Evolutionary conservation across 2,329 filamentous ascomycete species (phyloP).

Genomic region (Blumeria graminis): DNA sequence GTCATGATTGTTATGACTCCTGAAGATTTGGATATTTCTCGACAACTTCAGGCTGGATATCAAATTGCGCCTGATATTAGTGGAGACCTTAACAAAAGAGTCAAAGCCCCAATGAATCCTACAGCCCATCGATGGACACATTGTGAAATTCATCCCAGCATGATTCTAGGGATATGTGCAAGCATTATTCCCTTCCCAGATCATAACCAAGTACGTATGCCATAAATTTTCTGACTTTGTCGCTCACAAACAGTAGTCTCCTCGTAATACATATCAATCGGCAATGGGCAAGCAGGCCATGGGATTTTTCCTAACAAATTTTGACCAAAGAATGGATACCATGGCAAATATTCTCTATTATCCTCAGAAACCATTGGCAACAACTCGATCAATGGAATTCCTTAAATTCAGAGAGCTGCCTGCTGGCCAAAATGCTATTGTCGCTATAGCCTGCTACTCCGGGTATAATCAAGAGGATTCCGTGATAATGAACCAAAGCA

Average conservation of each 20-base stretch:
- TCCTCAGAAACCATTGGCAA: slow-evolving; percentile 88
- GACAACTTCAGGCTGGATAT: slow-evolving; percentile 42
- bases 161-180: slow-evolving; percentile 95
- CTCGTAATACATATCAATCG: slow-evolving; percentile 96
- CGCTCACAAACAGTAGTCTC: slow-evolving; percentile 36
- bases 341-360: slow-evolving; percentile 99
- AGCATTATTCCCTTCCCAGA: slow-evolving; percentile 99
- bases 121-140: slow-evolving; percentile 87
- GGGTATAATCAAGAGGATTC: slow-evolving; percentile 99
- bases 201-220: slow-evolving; percentile 54
- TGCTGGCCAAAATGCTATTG: slow-evolving; percentile 92
- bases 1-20: slow-evolving; percentile 99
- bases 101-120: slow-evolving; percentile 71
- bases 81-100: slow-evolving; percentile 55
- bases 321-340: slow-evolving; percentile 90
- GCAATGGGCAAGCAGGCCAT: slow-evolving; percentile 99
- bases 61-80: slow-evolving; percentile 34
- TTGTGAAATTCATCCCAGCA: slow-evolving; percentile 96
- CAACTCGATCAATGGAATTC: slow-evolving; percentile 95
- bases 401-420: slow-evolving; percentile 93
- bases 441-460: slow-evolving; percentile 90
- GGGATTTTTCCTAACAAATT: slow-evolving; percentile 97
- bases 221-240: slow-evolving; percentile 2
- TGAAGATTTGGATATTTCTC: slow-evolving; percentile 66
- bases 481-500: slow-evolving; percentile 99